Conservation (phyloP, 2,329 filamentous ascomycete species). For the Venturia asperata region DNA sequence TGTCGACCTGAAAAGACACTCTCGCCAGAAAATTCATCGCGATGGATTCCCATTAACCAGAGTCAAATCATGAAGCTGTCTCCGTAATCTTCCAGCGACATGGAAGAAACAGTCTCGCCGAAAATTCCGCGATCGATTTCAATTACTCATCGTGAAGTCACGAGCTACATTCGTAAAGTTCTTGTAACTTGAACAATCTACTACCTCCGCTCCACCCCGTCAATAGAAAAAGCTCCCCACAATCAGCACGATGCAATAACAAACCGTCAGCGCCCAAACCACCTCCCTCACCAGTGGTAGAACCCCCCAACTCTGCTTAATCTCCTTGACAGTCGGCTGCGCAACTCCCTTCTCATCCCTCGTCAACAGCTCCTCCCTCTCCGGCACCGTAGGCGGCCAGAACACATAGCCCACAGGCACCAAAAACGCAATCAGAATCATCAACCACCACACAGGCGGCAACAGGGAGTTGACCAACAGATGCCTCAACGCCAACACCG, state of each 20-base stretch:
- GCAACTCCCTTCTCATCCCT: conserved; percentile 2
- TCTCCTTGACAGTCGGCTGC: conserved; percentile 2
- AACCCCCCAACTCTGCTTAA: not conserved
- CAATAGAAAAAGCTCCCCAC: not conserved
- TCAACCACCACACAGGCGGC: not conserved
- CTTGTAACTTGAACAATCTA: not conserved
- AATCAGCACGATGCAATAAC: not conserved
- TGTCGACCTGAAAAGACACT: no score
- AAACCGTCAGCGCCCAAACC: not conserved
- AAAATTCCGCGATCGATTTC: no score
- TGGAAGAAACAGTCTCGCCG: no score
- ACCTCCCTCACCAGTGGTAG: not conserved
- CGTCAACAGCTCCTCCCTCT: not conserved
- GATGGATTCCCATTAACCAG: no score
- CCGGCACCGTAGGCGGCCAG: not conserved
- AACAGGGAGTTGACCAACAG: not conserved
- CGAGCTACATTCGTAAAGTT: no score
- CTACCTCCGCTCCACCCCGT: not conserved
- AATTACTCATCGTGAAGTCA: no score
- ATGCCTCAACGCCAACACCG: not conserved
- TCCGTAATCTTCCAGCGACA: no score
- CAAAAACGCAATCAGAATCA: conserved; percentile 2
- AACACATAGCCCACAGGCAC: not conserved
- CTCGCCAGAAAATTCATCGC: no score
- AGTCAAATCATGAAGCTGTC: no score